A percentile compares a stretch with the other conserved stretches of the same genome.
phyloP scores from a whole-genome alignment of 1,139 yeast genomes.

The Taphrina flavorubra region DNA sequence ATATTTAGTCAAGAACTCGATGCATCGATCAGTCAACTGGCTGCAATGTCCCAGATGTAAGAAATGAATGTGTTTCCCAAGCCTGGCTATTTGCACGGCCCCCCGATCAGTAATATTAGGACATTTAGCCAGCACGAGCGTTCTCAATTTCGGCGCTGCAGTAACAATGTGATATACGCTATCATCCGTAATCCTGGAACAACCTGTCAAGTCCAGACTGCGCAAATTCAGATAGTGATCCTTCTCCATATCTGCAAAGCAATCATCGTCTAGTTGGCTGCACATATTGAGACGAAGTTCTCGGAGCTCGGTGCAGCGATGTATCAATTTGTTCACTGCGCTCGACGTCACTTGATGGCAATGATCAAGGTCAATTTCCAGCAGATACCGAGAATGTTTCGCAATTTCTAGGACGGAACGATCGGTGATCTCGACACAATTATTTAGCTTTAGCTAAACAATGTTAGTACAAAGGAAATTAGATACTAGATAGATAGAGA shows the following conservation, averaged over 20 bases:
- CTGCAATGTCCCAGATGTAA: slow-evolving; percentile 94
- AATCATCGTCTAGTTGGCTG: slow-evolving; percentile 31
- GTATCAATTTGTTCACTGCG: slow-evolving; percentile 66
- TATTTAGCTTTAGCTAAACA: slow-evolving; percentile 67
- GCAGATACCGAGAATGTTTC: slow-evolving; percentile 72
- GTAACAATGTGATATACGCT: slow-evolving; percentile 73
- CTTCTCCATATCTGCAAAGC: slow-evolving; percentile 23
- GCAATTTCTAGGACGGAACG: slow-evolving; percentile 69
- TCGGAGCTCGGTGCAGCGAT: slow-evolving; percentile 69
- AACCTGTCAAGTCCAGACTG: slow-evolving; percentile 82
- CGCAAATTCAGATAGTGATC: slow-evolving; percentile 56
- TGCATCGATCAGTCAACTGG: slow-evolving; percentile 87
- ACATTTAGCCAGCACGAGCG: slow-evolving; percentile 89
- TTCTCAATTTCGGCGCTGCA: slow-evolving; percentile 83
- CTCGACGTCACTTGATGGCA: slow-evolving; percentile 75
- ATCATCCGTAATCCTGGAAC: slow-evolving; percentile 79
- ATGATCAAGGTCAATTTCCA: slow-evolving; percentile 87
- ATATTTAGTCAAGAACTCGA: slow-evolving; percentile 70
- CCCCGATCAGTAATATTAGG: slow-evolving; percentile 84
- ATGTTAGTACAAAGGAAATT: background rate
- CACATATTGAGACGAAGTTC: slow-evolving; percentile 67
- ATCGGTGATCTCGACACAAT: slow-evolving; percentile 71
- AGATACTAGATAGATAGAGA: too few species aligned
- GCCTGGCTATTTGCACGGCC: slow-evolving; percentile 68
- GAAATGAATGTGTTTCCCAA: slow-evolving; percentile 85